These are phyloP conservation scores for Neurospora crassa DNA, from an alignment of 2,329 filamentous ascomycete genomes.

Conservation along the genomic window DNA sequence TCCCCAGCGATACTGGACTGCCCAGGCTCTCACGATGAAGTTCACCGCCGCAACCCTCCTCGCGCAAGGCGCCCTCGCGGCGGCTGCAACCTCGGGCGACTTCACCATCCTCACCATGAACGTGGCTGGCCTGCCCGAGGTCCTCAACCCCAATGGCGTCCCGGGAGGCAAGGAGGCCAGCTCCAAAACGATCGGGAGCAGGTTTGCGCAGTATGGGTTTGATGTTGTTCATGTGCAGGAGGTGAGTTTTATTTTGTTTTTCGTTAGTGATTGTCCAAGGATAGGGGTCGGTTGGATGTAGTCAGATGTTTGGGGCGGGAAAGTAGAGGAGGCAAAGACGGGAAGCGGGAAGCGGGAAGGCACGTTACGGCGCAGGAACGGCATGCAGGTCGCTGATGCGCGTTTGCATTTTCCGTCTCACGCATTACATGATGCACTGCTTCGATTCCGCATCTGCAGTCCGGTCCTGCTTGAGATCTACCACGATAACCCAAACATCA, in stretches of 20 bases:
- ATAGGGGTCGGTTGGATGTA: neutral
- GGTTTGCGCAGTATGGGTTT: slow-evolving; percentile 47
- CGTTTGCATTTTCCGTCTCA: neutral
- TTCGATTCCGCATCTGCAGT: neutral
- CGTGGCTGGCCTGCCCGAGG: slow-evolving; percentile 28
- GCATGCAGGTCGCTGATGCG: neutral
- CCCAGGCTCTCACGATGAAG: neutral
- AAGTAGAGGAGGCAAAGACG: neutral
- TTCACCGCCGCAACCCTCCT: neutral
- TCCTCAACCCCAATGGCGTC: slow-evolving; percentile 50
- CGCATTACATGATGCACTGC: neutral
- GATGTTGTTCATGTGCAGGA: slow-evolving; percentile 59
- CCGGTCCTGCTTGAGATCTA: neutral
- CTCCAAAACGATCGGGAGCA: slow-evolving; percentile 43
- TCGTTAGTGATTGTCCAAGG: neutral
- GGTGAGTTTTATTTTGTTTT: slow-evolving; percentile 22
- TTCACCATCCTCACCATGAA: slow-evolving; percentile 16
- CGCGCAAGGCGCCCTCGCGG: neutral
- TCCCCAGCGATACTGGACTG: neutral
- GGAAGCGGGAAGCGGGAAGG: neutral
- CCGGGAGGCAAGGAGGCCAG: slow-evolving; percentile 53
- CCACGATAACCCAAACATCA: neutral
- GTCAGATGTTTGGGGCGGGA: neutral
- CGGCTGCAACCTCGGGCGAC: slow-evolving; percentile 5
- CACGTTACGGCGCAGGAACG: neutral